Base-by-base conservation (phyloP, 2,329 filamentous ascomycete species). In the Cordyceps fumosorosea region DNA sequence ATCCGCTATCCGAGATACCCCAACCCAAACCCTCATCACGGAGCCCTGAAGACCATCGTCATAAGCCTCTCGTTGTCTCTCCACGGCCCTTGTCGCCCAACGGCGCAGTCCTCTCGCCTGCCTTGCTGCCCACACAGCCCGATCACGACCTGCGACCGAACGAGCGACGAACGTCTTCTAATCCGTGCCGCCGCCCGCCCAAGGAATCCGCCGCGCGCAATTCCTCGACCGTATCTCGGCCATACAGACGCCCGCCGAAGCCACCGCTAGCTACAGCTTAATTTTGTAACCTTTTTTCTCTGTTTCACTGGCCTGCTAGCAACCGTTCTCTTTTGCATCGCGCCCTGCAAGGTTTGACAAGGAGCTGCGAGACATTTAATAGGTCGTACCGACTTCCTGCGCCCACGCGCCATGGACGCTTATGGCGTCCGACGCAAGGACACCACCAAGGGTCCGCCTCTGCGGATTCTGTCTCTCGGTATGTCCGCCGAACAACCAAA, bases 401-500 rank as follows among this genome's bases (percentile, higher is more conserved):
- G 32, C 22, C 32, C 20, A 32, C 55, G 56, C 59, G 67, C 60
- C 64, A 85, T 85, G 82, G 81, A 84, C 65, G 76, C 77, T 47
- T 78, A 76, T 67, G 79, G 78, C 64, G 75, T 96, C 69, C 88
- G 87, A 76, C 87, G 93, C 73, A 96, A 95, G 78, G 93, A 98
- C 76, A 97, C 93, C 64, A 96, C 91, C 57, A 96, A 96, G 77
- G 93, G 93, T 55, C 92, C 93, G 72, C 93, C 95, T 61, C 78
- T 98, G 75, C 89, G 95, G 74, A 89, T 99, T 67, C 81, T 99
- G 14, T 97, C 92, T 32, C 83, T 99, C 68, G 91, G 91, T 96
- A 82, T 65, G 85, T 26, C 16, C 16, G 18, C 20, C 20, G 29
- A 32, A 29, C 8, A 8, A 32, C 10, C 11, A 53, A 34, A 29